A percentile compares a stretch with the other conserved stretches of the same genome.
phyloP scores from a whole-genome alignment of 2,329 filamentous ascomycete genomes.

The Xenoacremonium recifei region DNA sequence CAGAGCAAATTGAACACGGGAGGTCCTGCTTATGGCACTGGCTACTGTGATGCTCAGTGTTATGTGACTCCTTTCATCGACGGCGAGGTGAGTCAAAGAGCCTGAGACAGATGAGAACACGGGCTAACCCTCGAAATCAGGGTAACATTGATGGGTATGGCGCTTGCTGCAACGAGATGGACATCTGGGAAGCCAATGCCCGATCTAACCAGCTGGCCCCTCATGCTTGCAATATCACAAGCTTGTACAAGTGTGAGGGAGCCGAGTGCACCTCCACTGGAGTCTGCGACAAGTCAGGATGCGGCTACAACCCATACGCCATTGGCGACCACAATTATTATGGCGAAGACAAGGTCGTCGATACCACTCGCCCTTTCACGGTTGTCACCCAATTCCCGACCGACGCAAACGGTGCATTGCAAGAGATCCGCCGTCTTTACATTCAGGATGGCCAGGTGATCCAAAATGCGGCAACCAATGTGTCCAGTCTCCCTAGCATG shows the following conservation, averaged over 20 bases:
- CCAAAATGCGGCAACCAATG: conserved; percentile 16
- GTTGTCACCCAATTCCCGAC: conserved; percentile 52
- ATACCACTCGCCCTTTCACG: conserved; percentile 37
- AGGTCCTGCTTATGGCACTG: conserved; percentile 60
- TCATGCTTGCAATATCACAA: conserved; percentile 45
- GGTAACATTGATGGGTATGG: conserved; percentile 24
- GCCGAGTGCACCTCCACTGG: conserved; percentile 36
- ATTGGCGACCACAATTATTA: conserved; percentile 29
- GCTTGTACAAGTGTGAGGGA: conserved; percentile 44
- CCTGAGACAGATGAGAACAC: accelerated
- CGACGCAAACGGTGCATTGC: conserved; percentile 39
- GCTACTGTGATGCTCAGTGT: conserved; percentile 64
- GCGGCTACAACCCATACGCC: conserved; percentile 43
- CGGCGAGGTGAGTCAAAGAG: conserved; percentile 40
- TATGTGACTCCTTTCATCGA: conserved; percentile 50
- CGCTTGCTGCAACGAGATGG: conserved; percentile 54
- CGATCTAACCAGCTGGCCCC: conserved; percentile 44
- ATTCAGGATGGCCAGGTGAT: conserved; percentile 35
- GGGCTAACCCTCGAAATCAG: too few relatives aligned
- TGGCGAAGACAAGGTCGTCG: conserved; percentile 31
- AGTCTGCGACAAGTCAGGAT: conserved; percentile 44
- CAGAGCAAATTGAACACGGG: conserved; percentile 45
- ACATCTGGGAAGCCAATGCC: conserved; percentile 55
- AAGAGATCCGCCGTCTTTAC: conserved; percentile 46
- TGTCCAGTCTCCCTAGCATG: conserved; percentile 27